Base-by-base conservation (phyloP, 306 rosid genomes). In the Cucumis hystrix region DNA sequence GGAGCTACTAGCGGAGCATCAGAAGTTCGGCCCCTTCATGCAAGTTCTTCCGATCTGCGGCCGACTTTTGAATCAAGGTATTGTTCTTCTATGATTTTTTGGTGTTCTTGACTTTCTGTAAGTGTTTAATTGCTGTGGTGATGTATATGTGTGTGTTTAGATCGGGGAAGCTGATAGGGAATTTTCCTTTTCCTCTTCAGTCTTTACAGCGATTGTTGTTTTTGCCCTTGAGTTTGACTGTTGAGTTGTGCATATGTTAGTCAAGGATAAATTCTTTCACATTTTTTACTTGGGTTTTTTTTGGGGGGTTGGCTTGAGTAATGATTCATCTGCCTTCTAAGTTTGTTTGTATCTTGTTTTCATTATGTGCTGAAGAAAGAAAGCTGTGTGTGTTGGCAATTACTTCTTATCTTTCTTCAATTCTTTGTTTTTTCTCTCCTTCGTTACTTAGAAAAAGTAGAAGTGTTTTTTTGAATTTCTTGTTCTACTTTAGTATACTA, bases 31-130 rank as follows among this genome's bases (percentile, higher is more conserved):
- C 63, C 98, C 98, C 68, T 93, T 93, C 86, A 47, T 87, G 87
- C 96, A 91, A 84, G 92, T 90, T 35, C 94, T 93, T 73, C 98
- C 98, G 69, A 91, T 88, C 83, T 93, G 97, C 72, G 88, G 89
- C 81, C 93, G 98, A 35, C 89, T 93, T 62, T 84, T 93, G 81
- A 91, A 91, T 90, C 98, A 93, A 91, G 98, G 98, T 91, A 45
- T 76, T 49, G 79, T 76, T 74, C 52, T 79, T 63, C 49, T 18
- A 20, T 62, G 40, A 71, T 8, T 47, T 47, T 72, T 15, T 6
- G 76, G 23, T 25, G 59, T 72, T 72, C 15, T 28, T 1, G 20
- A 51, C 43, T 0, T 51, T 51, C 2, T 28, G 16, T 51, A 9
- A 28, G 61, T 72, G 76, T 9, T 45, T 49, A 71, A 14, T 49